phyloP scores from a whole-genome alignment of 2,329 filamentous ascomycete genomes.

The Cladosporium halotolerans region DNA sequence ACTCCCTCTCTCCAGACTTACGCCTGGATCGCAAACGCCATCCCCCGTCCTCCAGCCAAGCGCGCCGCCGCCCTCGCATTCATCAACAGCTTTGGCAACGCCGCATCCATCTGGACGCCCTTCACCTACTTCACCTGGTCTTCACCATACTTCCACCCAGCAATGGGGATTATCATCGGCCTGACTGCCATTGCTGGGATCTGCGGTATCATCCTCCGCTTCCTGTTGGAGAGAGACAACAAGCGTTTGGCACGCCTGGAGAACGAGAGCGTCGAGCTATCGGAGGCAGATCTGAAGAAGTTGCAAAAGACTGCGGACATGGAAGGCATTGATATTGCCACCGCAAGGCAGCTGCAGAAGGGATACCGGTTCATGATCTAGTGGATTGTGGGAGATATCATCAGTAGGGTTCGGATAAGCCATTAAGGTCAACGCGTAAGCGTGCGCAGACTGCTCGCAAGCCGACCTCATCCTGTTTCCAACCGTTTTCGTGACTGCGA shows the following conservation, averaged over 20 bases:
- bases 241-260: constrained; percentile 46
- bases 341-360: constrained; percentile 47
- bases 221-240: constrained; percentile 40
- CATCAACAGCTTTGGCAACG: constrained; percentile 36
- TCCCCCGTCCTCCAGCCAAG: constrained; percentile 37
- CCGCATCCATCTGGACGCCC: constrained; percentile 38
- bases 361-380: constrained; percentile 48
- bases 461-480: background rate
- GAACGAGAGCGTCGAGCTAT: constrained; percentile 41
- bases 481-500: background rate
- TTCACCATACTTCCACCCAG: constrained; percentile 25
- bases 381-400: no score
- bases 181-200: constrained; percentile 24
- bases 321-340: constrained; percentile 45
- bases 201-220: constrained; percentile 24
- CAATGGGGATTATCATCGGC: constrained; percentile 31
- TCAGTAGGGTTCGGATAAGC: constrained; percentile 19
- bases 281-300: constrained; percentile 41
- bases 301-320: constrained; percentile 47
- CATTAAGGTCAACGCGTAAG: no score
- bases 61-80: constrained; percentile 39
- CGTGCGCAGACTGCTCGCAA: background rate
- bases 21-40: constrained; percentile 39
- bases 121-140: constrained; percentile 32
- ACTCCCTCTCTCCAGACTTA: constrained; percentile 1